These are phyloP conservation scores for Saccharomycopsis microspora DNA, from an alignment of 805 yeast genomes.

Conservation along the genomic window DNA sequence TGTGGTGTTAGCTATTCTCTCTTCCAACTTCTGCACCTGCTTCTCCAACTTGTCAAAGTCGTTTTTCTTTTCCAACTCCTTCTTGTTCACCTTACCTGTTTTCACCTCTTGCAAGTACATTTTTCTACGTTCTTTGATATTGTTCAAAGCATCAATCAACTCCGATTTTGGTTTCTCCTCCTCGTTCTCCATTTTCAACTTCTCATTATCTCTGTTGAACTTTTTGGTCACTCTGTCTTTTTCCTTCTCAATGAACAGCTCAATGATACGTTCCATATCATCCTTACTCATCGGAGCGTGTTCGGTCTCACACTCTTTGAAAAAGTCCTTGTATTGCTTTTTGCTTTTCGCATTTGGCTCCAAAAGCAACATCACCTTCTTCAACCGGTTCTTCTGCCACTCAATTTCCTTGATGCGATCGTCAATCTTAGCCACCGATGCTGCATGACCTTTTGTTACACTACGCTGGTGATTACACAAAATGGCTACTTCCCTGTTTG, in stretches of 20 bases:
- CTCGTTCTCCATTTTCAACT: constrained; percentile 45
- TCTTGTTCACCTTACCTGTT: constrained; percentile 31
- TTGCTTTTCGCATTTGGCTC: constrained; percentile 44
- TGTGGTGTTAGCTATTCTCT: constrained; percentile 54
- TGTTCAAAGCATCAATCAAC: constrained; percentile 45
- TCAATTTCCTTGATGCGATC: constrained; percentile 69
- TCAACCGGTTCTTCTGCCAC: constrained; percentile 73
- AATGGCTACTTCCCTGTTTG: constrained; percentile 90
- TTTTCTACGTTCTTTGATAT: constrained; percentile 38
- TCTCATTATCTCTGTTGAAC: constrained; percentile 70
- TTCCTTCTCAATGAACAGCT: constrained; percentile 51
- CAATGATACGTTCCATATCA: constrained; percentile 48
- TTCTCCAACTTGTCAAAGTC: constrained; percentile 58
- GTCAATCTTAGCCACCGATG: constrained; percentile 65
- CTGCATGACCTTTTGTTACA: constrained; percentile 75
- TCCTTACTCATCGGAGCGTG: constrained; percentile 56
- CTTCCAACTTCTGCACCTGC: constrained; percentile 64
- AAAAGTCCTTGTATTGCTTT: constrained; percentile 19
- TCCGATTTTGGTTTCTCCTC: constrained; percentile 42
- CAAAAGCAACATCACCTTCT: constrained; percentile 55
- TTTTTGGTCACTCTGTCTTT: constrained; percentile 52
- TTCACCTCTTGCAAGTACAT: constrained; percentile 47
- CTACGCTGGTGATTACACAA: constrained; percentile 96
- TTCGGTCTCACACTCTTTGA: constrained; percentile 28
- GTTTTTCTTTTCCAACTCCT: constrained; percentile 36